phyloP scores from a whole-genome alignment of 441 rosid species.

The Breynia disticha region DNA sequence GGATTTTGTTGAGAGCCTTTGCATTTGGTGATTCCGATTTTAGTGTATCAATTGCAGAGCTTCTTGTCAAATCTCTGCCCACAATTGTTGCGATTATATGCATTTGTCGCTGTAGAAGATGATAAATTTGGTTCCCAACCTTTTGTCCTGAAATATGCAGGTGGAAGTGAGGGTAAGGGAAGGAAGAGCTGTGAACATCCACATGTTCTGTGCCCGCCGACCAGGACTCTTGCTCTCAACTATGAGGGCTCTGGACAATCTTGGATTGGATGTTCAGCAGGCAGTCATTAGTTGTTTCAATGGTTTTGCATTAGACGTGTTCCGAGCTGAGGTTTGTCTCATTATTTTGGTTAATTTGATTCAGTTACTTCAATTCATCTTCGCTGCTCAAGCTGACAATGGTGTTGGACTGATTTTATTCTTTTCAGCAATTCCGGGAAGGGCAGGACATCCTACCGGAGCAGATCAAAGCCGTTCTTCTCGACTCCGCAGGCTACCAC shows the following conservation, averaged over 20 bases:
- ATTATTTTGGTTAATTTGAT: no score
- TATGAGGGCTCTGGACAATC: constrained; percentile 60
- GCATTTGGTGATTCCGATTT: no score
- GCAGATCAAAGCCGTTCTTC: constrained; percentile 72
- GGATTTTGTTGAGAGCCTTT: no score
- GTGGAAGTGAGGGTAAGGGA: constrained; percentile 64
- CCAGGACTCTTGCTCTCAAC: constrained; percentile 61
- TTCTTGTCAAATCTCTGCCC: no score
- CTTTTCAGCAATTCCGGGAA: constrained; percentile 50
- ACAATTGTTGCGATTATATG: no score
- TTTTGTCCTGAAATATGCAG: constrained; percentile 16
- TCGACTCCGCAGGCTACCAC: constrained; percentile 70
- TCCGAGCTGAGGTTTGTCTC: constrained; percentile 56
- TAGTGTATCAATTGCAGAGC: no score
- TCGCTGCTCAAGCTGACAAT: no score
- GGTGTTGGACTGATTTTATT: no score
- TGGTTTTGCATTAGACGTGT: constrained; percentile 67
- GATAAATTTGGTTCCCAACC: no score
- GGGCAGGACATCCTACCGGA: constrained; percentile 56
- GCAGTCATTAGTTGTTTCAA: constrained; percentile 77
- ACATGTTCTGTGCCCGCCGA: constrained; percentile 65
- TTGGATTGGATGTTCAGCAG: constrained; percentile 66
- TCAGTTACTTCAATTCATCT: no score
- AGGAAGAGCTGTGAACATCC: constrained; percentile 74
- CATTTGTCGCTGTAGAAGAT: no score